These are phyloP conservation scores for Cercospora sp. DNA, from an alignment of 2,329 filamentous ascomycete species.

Conservation along the genomic window DNA sequence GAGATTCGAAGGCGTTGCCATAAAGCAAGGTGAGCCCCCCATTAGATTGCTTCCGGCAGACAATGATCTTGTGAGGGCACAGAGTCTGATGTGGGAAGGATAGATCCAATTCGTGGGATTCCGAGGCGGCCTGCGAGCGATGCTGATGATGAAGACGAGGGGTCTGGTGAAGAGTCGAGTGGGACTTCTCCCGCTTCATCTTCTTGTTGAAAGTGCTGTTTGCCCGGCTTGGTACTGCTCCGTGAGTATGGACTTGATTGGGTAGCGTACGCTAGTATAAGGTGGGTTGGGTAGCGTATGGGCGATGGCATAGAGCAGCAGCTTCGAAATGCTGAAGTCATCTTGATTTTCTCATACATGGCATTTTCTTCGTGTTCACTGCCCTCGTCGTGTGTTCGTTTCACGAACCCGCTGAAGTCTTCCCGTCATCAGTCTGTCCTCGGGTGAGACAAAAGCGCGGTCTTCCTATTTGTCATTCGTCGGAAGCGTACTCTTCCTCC, in stretches of 20 bases:
- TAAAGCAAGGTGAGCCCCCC: not conserved
- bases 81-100: not conserved
- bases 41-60: not conserved
- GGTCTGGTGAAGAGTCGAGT: not conserved
- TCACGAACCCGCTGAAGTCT: not conserved
- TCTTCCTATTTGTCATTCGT: not conserved
- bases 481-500: too few relatives aligned
- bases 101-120: not conserved
- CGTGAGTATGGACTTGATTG: conserved; percentile 53
- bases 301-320: not conserved
- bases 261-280: conserved; percentile 38
- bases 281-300: conserved; percentile 49
- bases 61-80: not conserved
- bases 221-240: not conserved
- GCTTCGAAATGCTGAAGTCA: not conserved
- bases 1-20: not conserved
- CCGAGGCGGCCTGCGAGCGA: conserved; percentile 20
- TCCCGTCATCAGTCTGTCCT: not conserved
- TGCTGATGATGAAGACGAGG: conserved; percentile 24
- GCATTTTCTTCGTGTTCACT: not conserved
- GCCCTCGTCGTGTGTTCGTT: not conserved
- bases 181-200: not conserved
- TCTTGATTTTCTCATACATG: not conserved
- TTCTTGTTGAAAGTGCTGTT: not conserved
- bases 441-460: too few relatives aligned